Evolutionary conservation across 2,329 filamentous ascomycete species (phyloP), one percentile per base, ranked within the genome.

Genomic region (Cladophialophora immunda): DNA sequence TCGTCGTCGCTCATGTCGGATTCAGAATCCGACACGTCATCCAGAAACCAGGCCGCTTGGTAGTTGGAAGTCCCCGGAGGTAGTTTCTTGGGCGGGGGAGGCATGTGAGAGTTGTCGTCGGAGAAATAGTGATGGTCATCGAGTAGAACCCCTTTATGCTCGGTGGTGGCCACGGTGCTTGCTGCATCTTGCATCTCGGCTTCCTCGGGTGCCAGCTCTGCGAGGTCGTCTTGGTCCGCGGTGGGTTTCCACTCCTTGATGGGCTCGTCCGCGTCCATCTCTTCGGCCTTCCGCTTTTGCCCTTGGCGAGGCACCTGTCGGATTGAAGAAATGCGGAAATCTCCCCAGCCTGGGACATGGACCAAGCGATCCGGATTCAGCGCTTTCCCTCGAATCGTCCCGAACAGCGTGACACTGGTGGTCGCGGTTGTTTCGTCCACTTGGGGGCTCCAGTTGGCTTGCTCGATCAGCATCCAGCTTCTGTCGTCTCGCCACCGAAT

Each of bases 121-220:
- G 94, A 94, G 76, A 98, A 99, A 79, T 99, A 99, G 77, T 98
- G 94, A 78, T 99, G 94, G 72, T 98, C 94, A 72, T 99, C 95
- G 9, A 99, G 84, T 47, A 99, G 82, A 0, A 99, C 95, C 70
- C 94, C 95, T 80, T 94, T 97, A 76, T 90, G 89, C 52, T 85
- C 83, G 1, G 83, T 81, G 25, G 84, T 81, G 3, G 83, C 84
- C 74, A 86, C 72, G 68, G 83, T 76, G 81, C 81, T 75, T 25
- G 87, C 86, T 25, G 88, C 86, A 68, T 92, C 91, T 27, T 87
- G 83, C 92, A 97, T 95, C 66, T 87, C 83, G 2, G 89, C 86
- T 74, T 94, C 93, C 76, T 98, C 94, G 0, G 94, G 94, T 0
- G 95, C 94, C 64, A 98, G 85, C 59, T 92, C 89, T 34, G 88